A percentile compares a stretch with the other conserved stretches of the same genome.
phyloP scores from a whole-genome alignment of 164 flowering plant genomes.

The Malania oleifera region DNA sequence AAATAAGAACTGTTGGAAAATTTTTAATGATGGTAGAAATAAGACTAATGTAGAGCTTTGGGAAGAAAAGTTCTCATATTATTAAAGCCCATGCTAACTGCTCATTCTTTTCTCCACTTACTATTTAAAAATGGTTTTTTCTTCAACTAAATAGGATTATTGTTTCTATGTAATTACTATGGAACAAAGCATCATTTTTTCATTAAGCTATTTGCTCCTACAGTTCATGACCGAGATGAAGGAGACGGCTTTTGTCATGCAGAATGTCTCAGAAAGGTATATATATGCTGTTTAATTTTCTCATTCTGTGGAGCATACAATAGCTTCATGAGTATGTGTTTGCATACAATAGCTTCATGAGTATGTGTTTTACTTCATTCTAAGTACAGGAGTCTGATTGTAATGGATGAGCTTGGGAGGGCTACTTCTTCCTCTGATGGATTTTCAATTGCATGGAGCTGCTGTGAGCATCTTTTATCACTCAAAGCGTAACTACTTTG shows the following conservation, averaged over 20 bases:
- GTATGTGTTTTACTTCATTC: conserved; percentile 3
- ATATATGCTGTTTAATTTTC: background rate
- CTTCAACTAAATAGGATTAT: too few relatives aligned
- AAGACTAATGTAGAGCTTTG: background rate
- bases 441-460: conserved; percentile 97
- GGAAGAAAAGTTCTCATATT: background rate
- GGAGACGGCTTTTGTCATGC: conserved; percentile 96
- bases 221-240: conserved; percentile 99
- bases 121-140: background rate
- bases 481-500: conserved; percentile 61
- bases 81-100: background rate
- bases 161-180: background rate
- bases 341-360: background rate
- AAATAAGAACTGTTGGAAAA: too few relatives aligned
- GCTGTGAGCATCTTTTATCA: conserved; percentile 90
- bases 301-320: background rate
- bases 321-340: background rate
- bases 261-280: conserved; percentile 80
- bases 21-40: too few relatives aligned
- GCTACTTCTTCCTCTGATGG: conserved; percentile 98
- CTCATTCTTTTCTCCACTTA: background rate
- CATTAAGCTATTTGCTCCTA: conserved; percentile 10
- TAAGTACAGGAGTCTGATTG: conserved; percentile 74
- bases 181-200: background rate
- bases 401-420: conserved; percentile 98